A percentile compares a stretch with the other conserved stretches of the same genome.
Evolutionary conservation across 805 yeast genomes (phyloP).

Genomic region (Saccharomycopsis guyanensis): DNA sequence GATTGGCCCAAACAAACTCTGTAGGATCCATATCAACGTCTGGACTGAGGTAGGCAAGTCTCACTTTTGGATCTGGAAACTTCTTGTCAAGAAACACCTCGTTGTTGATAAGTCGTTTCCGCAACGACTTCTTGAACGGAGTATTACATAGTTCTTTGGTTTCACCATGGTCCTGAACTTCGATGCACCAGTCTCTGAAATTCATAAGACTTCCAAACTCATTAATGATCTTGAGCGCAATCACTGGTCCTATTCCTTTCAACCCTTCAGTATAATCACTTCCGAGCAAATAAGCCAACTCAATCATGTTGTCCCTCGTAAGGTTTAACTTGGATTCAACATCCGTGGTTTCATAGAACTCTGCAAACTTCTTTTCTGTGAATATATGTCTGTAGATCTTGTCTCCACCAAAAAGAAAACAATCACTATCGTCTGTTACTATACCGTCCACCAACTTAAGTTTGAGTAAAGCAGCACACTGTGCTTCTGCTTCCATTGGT

Average conservation of each 20-base stretch:
- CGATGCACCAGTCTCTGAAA: slow-evolving; percentile 34
- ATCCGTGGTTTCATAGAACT: slow-evolving; percentile 59
- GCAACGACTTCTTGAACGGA: slow-evolving; percentile 48
- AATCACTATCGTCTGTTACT: slow-evolving; percentile 95
- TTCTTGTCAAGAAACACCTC: slow-evolving; percentile 48
- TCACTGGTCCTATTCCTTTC: slow-evolving; percentile 89
- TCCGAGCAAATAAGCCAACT: slow-evolving; percentile 77
- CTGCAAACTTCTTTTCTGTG: slow-evolving; percentile 87
- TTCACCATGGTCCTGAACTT: slow-evolving; percentile 38
- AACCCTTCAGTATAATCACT: slow-evolving; percentile 94
- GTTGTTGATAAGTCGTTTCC: slow-evolving; percentile 46
- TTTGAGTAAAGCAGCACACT: slow-evolving; percentile 75
- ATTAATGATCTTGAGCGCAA: slow-evolving; percentile 82
- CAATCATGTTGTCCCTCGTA: slow-evolving; percentile 56
- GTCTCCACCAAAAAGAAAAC: slow-evolving; percentile 86
- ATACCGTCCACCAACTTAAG: slow-evolving; percentile 85
- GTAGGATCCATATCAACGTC: slow-evolving; percentile 79
- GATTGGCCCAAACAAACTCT: slow-evolving; percentile 82
- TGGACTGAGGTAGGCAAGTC: slow-evolving; percentile 70
- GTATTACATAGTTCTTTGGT: slow-evolving; percentile 40
- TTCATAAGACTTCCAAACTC: slow-evolving; percentile 51
- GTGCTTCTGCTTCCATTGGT: slow-evolving; percentile 99
- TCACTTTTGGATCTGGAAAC: slow-evolving; percentile 66
- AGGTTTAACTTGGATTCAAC: slow-evolving; percentile 61
- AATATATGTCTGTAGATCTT: slow-evolving; percentile 86